Conservation (phyloP, 495 filamentous ascomycete genomes). For the Hyaloscypha bicolor region DNA sequence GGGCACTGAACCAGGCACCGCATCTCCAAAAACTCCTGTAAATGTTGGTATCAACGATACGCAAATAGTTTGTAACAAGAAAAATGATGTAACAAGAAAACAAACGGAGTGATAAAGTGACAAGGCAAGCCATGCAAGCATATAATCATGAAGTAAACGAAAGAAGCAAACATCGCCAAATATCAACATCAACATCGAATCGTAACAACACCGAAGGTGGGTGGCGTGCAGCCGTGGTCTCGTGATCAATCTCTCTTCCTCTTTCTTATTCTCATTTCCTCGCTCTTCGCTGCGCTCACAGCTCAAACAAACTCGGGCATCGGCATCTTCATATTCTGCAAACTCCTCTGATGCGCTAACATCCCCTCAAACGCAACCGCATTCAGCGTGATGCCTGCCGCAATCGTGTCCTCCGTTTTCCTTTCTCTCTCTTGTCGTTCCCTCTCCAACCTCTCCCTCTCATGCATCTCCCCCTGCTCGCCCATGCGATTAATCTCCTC, state of each 20-base stretch:
- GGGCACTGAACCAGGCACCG: too few relatives aligned
- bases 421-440: slow-evolving; percentile 22
- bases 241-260: neutral
- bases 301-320: neutral
- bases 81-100: neutral
- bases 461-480: slow-evolving; percentile 42
- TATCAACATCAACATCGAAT: neutral
- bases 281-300: neutral
- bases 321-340: slow-evolving; percentile 4
- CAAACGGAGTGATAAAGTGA: neutral
- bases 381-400: slow-evolving; percentile 23
- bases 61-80: neutral
- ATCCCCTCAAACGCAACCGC: slow-evolving; percentile 27
- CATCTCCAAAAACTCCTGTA: slow-evolving; percentile 10
- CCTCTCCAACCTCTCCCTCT: slow-evolving; percentile 36
- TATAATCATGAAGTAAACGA: neutral
- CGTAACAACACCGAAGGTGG: neutral
- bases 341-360: neutral
- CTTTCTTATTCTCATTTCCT: neutral
- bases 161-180: slow-evolving; percentile 1
- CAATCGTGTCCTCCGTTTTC: slow-evolving; percentile 22
- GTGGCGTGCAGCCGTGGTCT: neutral
- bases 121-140: neutral
- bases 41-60: slow-evolving; percentile 29
- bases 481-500: slow-evolving; percentile 58